Evolutionary conservation across 2,329 filamentous ascomycete species (phyloP), one percentile per base, ranked within the genome.

Genomic region (Aspergillus ustus): DNA sequence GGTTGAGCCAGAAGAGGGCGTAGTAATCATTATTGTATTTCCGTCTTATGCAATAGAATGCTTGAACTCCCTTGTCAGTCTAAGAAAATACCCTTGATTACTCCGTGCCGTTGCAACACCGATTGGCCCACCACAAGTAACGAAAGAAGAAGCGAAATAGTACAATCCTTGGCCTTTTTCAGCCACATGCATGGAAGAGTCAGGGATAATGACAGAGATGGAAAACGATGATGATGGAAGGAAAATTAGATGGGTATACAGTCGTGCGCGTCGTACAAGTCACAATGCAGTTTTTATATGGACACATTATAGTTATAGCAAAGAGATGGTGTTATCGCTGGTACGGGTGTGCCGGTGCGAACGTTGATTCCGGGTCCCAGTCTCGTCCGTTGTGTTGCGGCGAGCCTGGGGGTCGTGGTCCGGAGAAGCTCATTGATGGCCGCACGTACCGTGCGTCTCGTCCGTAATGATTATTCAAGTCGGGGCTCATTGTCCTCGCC

Each of bases 361-460:
- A 78, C 1, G 74, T 74, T n/a, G 73, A 45, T 28, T 72, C 63
- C 0, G 75, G 75, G 63, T 78, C 74, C 77, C 77, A 79, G 3
- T 75, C 75, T 34, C 70, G 72, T 4, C 61, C 64, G 6, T 34
- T 19, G 49, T 40, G 52, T 19, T 70, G 67, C 1, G 67, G 61
- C 20, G 71, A 67, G 28, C 68, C 76, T 15, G 80, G 80, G 11
- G 80, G 77, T 52, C 79, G 76, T 7, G 82, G 82, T 7, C 74
- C 74, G 0, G 81, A 83, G 67, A 83, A 84, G 54, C 81, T 83
- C 67, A 81, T 70, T 4, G 76, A 75, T 0, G 82, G 82, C 34
- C 76, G 80, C 48, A 76, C 73, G 66, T 83, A 85, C 61, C 77
- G 76, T 22, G 80, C 78, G 60, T 82, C 80, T 8, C 75, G 73